Percentiles rank a stretch among this genome's conserved stretches.
phyloP scores from a whole-genome alignment of 768 basidiomycete genomes.

The Amanita pseudoporphyria region DNA sequence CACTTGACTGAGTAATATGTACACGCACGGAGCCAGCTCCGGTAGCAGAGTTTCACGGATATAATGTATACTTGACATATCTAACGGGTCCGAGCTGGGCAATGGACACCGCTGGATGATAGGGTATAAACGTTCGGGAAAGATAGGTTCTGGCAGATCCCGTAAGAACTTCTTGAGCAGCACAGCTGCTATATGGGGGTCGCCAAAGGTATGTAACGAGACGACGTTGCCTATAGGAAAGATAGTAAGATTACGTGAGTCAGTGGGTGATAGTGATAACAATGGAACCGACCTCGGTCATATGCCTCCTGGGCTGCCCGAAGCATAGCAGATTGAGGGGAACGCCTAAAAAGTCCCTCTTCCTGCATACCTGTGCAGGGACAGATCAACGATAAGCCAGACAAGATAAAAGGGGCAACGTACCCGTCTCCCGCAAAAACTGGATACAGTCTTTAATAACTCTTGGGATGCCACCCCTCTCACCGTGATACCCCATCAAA shows the following conservation, averaged over 20 bases:
- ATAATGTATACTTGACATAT: slow-evolving; percentile 52
- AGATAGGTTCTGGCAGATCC: slow-evolving; percentile 71
- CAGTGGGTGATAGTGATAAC: background rate
- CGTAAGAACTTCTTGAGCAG: slow-evolving; percentile 80
- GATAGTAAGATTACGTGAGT: slow-evolving; percentile 5
- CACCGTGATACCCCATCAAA: slow-evolving; percentile 75
- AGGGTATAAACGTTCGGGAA: slow-evolving; percentile 61
- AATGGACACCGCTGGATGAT: slow-evolving; percentile 59
- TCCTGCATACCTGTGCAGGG: slow-evolving; percentile 45
- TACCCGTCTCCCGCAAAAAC: slow-evolving; percentile 56
- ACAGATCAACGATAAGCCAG: background rate
- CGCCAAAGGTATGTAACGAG: slow-evolving; percentile 63
- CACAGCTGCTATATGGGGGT: slow-evolving; percentile 77
- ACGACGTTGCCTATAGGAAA: slow-evolving; percentile 56
- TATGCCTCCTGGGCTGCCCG: slow-evolving; percentile 77
- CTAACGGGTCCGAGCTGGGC: slow-evolving; percentile 38
- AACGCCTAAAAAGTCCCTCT: slow-evolving; percentile 79
- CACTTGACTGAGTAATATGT: slow-evolving; percentile 64
- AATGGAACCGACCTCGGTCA: slow-evolving; percentile 50
- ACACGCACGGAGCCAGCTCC: slow-evolving; percentile 57
- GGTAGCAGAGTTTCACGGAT: slow-evolving; percentile 63
- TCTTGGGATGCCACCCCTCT: slow-evolving; percentile 75
- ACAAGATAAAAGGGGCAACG: slow-evolving; percentile 11
- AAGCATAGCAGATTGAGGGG: slow-evolving; percentile 59
- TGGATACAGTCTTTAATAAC: slow-evolving; percentile 70